Percentiles rank a stretch among this genome's conserved stretches.
phyloP scores from a whole-genome alignment of 495 filamentous ascomycete species.

The Bryoglossum gracile region DNA sequence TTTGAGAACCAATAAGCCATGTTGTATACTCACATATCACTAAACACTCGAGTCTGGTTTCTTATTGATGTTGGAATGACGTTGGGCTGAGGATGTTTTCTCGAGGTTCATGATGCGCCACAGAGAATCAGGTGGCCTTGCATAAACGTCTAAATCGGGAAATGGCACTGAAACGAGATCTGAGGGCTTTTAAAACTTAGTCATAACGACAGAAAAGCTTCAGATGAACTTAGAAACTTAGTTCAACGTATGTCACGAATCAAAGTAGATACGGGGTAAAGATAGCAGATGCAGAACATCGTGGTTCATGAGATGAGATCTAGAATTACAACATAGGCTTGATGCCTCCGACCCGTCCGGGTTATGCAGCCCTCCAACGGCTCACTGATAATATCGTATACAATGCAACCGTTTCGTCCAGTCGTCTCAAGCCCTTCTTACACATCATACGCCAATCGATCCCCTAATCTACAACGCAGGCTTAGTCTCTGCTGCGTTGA shows the following conservation, averaged over 20 bases:
- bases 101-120: slow-evolving; percentile 2
- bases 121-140: slow-evolving; percentile 6
- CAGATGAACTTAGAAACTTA: too few species aligned
- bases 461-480: slow-evolving; percentile 23
- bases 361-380: slow-evolving; percentile 18
- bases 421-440: neutral
- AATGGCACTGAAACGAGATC: slow-evolving; percentile 1
- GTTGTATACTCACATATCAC: neutral
- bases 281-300: slow-evolving; percentile 10
- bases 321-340: slow-evolving; percentile 25
- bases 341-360: slow-evolving; percentile 6
- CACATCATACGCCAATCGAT: neutral
- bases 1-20: slow-evolving; percentile 13
- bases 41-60: neutral
- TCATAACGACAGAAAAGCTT: too few species aligned
- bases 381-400: slow-evolving; percentile 21
- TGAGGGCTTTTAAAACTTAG: too few species aligned
- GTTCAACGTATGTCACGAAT: too few species aligned
- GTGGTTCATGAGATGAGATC: slow-evolving; percentile 23
- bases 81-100: slow-evolving; percentile 5
- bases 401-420: slow-evolving; percentile 17
- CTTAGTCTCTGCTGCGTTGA: slow-evolving; percentile 20
- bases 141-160: slow-evolving; percentile 4
- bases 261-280: too few species aligned
- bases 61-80: neutral